phyloP scores from a whole-genome alignment of 306 rosid species.

The Gynostemma pentaphyllum region DNA sequence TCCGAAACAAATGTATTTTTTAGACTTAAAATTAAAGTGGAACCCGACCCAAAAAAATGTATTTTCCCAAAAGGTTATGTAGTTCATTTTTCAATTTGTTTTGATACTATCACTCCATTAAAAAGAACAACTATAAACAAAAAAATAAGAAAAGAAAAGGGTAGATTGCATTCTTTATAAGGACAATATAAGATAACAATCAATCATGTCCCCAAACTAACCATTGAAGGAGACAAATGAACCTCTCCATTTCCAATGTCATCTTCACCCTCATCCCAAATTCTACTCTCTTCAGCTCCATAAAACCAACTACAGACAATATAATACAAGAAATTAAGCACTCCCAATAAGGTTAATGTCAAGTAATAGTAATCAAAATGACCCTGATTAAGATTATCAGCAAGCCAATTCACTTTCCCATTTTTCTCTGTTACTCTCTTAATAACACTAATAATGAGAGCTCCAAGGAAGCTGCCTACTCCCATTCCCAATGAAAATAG shows the following conservation, averaged over 20 bases:
- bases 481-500: slow-evolving; percentile 38
- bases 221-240: neutral
- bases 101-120: too few relatives aligned
- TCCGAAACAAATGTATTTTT: too few relatives aligned
- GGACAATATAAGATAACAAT: too few relatives aligned
- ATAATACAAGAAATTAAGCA: slow-evolving; percentile 44
- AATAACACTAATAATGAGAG: slow-evolving; percentile 29
- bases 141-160: too few relatives aligned
- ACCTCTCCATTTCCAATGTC: neutral
- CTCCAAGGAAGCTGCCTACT: slow-evolving; percentile 38
- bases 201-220: neutral
- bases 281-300: slow-evolving; percentile 23
- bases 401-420: slow-evolving; percentile 40
- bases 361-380: slow-evolving; percentile 64
- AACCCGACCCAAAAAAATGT: too few relatives aligned
- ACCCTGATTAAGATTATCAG: slow-evolving; percentile 38
- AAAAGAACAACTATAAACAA: too few relatives aligned
- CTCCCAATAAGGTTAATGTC: slow-evolving; percentile 24
- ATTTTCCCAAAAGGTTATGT: too few relatives aligned
- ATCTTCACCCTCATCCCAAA: slow-evolving; percentile 20
- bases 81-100: too few relatives aligned
- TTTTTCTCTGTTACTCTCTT: slow-evolving; percentile 20
- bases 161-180: too few relatives aligned
- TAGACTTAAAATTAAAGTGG: too few relatives aligned
- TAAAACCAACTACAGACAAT: slow-evolving; percentile 44